These are phyloP conservation scores for Vinca minor DNA, from an alignment of 257 asterid species.

Conservation along the genomic window DNA sequence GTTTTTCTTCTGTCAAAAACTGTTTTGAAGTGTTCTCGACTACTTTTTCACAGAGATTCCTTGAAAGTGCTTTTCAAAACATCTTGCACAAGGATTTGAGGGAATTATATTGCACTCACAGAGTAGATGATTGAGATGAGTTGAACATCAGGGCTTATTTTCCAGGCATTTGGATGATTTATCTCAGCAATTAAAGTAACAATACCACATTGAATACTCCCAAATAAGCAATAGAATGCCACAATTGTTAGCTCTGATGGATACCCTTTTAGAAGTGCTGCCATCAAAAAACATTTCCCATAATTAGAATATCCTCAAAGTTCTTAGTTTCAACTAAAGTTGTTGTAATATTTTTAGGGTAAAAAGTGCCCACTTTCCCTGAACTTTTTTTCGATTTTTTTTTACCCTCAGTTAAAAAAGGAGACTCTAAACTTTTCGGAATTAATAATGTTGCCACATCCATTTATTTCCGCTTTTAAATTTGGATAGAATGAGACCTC, in stretches of 20 bases:
- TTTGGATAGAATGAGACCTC: too few species aligned
- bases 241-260: conserved; percentile 17
- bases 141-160: conserved; percentile 16
- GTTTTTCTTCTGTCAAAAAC: too few species aligned
- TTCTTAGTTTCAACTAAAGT: neutral
- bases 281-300: neutral
- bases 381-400: too few species aligned
- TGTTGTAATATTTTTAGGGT: too few species aligned
- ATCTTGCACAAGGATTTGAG: neutral
- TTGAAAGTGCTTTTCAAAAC: too few species aligned
- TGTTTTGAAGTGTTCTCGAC: too few species aligned
- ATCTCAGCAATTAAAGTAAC: conserved; percentile 1
- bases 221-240: conserved; percentile 15
- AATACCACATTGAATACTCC: neutral
- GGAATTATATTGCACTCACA: conserved; percentile 1
- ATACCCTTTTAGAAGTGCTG: conserved; percentile 18
- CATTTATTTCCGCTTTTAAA: too few species aligned
- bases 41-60: too few species aligned
- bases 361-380: too few species aligned
- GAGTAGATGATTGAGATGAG: conserved; percentile 16
- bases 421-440: too few species aligned
- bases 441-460: too few species aligned
- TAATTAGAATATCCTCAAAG: neutral
- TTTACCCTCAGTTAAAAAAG: too few species aligned
- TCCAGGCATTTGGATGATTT: conserved; percentile 17